A percentile compares a stretch with the other conserved stretches of the same genome.
These are phyloP conservation scores for Cryptococcus sp. DNA, from an alignment of 1,284 basidiomycete species.

Conservation along the genomic window DNA sequence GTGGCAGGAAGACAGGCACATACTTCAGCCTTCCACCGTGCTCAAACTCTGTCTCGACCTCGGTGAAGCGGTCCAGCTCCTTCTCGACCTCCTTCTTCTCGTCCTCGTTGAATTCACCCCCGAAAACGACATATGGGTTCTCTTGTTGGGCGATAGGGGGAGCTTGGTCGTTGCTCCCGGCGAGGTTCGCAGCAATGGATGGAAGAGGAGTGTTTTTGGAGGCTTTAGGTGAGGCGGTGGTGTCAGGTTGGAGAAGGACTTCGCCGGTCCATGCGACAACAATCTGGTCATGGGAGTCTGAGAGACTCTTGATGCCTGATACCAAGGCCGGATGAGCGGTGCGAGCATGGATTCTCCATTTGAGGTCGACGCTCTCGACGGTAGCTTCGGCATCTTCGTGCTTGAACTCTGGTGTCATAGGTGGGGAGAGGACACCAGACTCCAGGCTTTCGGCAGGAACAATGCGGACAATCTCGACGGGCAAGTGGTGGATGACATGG, in stretches of 20 bases:
- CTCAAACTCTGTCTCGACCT: slow-evolving; percentile 58
- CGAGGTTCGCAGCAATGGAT: slow-evolving; percentile 24
- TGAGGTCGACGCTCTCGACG: slow-evolving; percentile 41
- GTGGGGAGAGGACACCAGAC: slow-evolving; percentile 36
- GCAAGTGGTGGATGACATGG: slow-evolving; percentile 66
- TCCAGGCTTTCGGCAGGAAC: slow-evolving; percentile 33
- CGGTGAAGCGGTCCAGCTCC: slow-evolving; percentile 64
- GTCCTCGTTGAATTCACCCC: slow-evolving; percentile 60
- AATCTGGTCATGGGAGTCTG: slow-evolving; percentile 80
- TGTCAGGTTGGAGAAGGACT: slow-evolving; percentile 56
- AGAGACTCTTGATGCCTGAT: slow-evolving; percentile 83
- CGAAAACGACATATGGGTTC: slow-evolving; percentile 54
- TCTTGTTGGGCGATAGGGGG: slow-evolving; percentile 34
- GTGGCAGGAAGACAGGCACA: slow-evolving; percentile 89
- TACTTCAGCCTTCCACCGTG: slow-evolving; percentile 66
- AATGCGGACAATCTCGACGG: slow-evolving; percentile 50
- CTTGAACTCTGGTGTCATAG: slow-evolving; percentile 53
- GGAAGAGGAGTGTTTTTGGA: slow-evolving; percentile 21
- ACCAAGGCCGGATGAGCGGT: slow-evolving; percentile 96
- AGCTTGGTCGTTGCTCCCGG: slow-evolving; percentile 1
- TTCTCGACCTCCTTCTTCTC: slow-evolving; percentile 66
- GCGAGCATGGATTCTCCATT: slow-evolving; percentile 77
- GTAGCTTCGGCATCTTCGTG: slow-evolving; percentile 41
- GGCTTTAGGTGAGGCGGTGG: slow-evolving; percentile 20
- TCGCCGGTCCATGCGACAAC: slow-evolving; percentile 95